Base-by-base conservation (phyloP, 352 stramenopile genomes). In the Phytophthora capsici region DNA sequence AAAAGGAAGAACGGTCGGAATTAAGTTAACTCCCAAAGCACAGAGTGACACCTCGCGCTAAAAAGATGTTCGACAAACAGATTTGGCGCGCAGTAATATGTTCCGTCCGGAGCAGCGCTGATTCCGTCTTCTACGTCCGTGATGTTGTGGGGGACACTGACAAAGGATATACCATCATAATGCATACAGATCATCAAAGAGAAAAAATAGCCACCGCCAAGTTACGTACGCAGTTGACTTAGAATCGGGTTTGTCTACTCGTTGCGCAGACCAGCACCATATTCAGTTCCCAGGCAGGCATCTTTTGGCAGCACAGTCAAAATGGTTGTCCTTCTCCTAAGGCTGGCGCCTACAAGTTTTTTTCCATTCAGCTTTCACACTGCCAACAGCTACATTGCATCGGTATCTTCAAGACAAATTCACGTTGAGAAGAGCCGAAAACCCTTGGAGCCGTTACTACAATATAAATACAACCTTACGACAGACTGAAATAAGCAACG, bases 281-380 rank as follows among this genome's bases (percentile, higher is more conserved):
- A 12, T 59, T 3, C 52, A 51, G 25, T 40, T 59, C 34, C 52
- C 52, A 0, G 49, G 40, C 17, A 28, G 52, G 2, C 52, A 59
- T 40, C 36, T 59, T 14, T 16, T 50, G 14, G 51, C 51, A 20
- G 51, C 38, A 10, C 17, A 30, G 20, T 10, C 6, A 40, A 12
- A 50, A 16, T 49, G 38, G 25, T 3, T 34, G 12, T 7, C 7
- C 12, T 10, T 22, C 43, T 2, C 19, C 43, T 10, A 57, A 34
- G 13, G 20, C 49, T 23, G 49, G 20, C 36, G 36, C 49, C 2
- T 57, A 57, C 13, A 57, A 47, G 10, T n/a, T n/a, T 38, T 47
- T 57, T 47, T 57, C 13, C 36, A 14, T n/a, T 37, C n/a, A 13
- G 7, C 30, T 12, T 36, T 36, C 12, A 36, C 22, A n/a, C n/a